These are phyloP conservation scores for Phytophthora cactorum DNA, from an alignment of 352 stramenopile genomes.

Conservation along the genomic window DNA sequence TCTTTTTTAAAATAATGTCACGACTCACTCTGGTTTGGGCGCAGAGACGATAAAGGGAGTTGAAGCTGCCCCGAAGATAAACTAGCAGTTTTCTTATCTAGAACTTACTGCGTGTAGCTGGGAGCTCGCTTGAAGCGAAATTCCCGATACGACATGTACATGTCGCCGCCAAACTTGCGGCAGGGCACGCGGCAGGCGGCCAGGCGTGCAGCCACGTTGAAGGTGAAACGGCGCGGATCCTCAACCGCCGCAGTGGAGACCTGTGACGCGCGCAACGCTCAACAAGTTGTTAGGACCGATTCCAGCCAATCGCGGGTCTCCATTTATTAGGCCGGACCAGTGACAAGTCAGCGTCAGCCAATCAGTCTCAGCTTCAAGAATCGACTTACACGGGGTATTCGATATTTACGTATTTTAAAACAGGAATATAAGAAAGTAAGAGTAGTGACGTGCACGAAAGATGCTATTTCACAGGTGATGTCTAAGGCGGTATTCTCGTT, in stretches of 20 bases:
- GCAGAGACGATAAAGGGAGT: too few relatives aligned
- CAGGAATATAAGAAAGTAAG: background rate
- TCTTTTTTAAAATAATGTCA: too few relatives aligned
- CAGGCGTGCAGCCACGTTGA: constrained; percentile 1
- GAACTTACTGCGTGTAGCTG: too few relatives aligned
- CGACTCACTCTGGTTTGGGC: too few relatives aligned
- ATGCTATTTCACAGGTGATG: constrained; percentile 10
- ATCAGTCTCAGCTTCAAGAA: constrained; percentile 35
- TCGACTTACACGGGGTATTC: constrained; percentile 14
- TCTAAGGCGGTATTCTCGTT: constrained; percentile 13
- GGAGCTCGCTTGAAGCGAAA: too few relatives aligned
- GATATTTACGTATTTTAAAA: background rate
- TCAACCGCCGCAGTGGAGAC: constrained; percentile 15
- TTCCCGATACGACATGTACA: too few relatives aligned
- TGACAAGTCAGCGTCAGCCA: constrained; percentile 42
- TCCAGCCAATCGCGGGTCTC: constrained; percentile 31
- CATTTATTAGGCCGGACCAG: background rate
- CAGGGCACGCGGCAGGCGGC: too few relatives aligned
- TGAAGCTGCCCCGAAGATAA: too few relatives aligned
- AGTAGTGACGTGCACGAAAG: background rate
- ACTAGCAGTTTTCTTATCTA: too few relatives aligned
- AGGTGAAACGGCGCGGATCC: constrained; percentile 22
- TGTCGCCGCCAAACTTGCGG: too few relatives aligned
- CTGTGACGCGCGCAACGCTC: constrained; percentile 5
- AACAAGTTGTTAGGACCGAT: background rate